Conservation (phyloP, 345 rosid species). For the Geranium brycei region DNA sequence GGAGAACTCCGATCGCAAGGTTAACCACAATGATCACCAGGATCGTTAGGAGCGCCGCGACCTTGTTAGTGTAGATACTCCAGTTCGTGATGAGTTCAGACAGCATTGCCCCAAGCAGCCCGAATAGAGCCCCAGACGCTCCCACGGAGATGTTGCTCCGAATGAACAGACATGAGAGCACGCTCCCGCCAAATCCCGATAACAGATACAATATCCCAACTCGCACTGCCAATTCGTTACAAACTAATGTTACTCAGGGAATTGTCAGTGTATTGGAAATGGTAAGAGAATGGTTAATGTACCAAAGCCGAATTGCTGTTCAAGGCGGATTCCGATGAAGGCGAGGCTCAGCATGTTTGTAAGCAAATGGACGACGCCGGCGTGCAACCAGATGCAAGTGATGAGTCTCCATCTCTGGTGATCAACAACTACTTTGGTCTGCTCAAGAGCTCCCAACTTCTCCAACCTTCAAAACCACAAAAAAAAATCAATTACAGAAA, state of each 20-base stretch:
- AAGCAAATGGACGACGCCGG: conserved; percentile 70
- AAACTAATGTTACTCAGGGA: neutral
- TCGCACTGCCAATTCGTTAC: conserved; percentile 39
- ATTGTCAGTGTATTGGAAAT: too few relatives aligned
- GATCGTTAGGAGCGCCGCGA: conserved; percentile 75
- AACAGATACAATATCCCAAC: conserved; percentile 53
- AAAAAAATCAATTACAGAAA: too few relatives aligned
- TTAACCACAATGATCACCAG: conserved; percentile 53
- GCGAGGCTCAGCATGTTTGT: conserved; percentile 72
- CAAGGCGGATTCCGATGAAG: conserved; percentile 84
- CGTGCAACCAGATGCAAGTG: conserved; percentile 90
- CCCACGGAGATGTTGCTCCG: conserved; percentile 64
- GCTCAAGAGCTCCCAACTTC: conserved; percentile 65
- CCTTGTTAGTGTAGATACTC: conserved; percentile 78
- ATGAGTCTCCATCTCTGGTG: conserved; percentile 86
- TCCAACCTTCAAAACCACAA: conserved; percentile 40
- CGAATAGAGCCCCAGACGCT: conserved; percentile 93
- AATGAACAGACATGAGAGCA: conserved; percentile 59
- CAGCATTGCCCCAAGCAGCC: conserved; percentile 94
- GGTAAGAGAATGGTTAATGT: conserved; percentile 8
- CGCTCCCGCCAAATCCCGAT: conserved; percentile 74
- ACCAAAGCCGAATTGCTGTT: conserved; percentile 94
- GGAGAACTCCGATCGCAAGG: conserved; percentile 71
- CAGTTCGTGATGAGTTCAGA: conserved; percentile 86
- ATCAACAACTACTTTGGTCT: conserved; percentile 48